A percentile compares a stretch with the other conserved stretches of the same genome.
These are phyloP conservation scores for Dryas octopetala DNA, from an alignment of 306 rosid species.

Conservation along the genomic window DNA sequence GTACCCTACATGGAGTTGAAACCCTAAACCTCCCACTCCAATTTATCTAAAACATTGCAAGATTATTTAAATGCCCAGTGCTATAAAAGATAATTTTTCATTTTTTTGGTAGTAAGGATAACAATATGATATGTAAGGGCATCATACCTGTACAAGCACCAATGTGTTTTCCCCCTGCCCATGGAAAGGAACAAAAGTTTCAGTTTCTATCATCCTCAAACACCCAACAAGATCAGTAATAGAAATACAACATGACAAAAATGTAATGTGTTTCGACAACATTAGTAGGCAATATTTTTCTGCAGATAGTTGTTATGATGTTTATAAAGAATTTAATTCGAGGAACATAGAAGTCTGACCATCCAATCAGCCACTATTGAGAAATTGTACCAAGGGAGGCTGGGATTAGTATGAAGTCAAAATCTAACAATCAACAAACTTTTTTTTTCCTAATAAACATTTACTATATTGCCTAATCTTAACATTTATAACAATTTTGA, in stretches of 20 bases:
- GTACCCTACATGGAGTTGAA: background rate
- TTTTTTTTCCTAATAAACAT: too few species aligned
- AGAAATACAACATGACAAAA: background rate
- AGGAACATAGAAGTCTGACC: background rate
- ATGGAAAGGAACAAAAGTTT: slow-evolving; percentile 17
- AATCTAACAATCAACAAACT: background rate
- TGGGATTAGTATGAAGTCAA: background rate
- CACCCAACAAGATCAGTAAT: slow-evolving; percentile 6
- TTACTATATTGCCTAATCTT: too few species aligned
- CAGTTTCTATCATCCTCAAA: slow-evolving; percentile 26
- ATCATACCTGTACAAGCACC: slow-evolving; percentile 90
- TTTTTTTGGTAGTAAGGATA: background rate
- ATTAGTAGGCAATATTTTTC: background rate
- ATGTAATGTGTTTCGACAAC: background rate
- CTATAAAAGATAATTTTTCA: background rate
- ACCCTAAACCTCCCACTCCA: background rate
- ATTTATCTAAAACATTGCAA: background rate
- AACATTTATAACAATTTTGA: too few species aligned
- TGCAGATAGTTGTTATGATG: background rate
- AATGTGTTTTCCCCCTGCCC: too few species aligned
- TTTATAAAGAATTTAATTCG: background rate
- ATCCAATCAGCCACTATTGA: background rate
- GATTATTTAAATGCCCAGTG: background rate
- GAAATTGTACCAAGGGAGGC: background rate
- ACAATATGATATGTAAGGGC: slow-evolving; percentile 3